These are phyloP conservation scores for Effrenium voratum DNA, from an alignment of 73 alveolate species.

Conservation along the genomic window DNA sequence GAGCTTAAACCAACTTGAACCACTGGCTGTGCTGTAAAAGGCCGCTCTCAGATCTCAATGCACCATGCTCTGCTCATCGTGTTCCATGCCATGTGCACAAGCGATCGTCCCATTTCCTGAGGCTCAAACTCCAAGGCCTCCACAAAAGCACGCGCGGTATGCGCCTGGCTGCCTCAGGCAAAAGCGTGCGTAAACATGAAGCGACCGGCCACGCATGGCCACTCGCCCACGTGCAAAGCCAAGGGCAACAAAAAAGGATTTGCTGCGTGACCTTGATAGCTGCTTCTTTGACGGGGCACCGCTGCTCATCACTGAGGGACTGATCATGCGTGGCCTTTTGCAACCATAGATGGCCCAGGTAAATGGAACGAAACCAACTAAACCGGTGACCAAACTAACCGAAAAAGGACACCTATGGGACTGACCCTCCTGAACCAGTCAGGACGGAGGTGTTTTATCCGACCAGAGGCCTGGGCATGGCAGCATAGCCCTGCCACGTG, in stretches of 20 bases:
- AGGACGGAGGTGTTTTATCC: background rate
- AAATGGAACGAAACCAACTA: background rate
- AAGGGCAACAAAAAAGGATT: too few relatives aligned
- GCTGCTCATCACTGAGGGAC: too few relatives aligned
- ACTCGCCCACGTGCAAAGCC: background rate
- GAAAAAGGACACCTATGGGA: background rate
- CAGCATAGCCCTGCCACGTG: slow-evolving; percentile 57
- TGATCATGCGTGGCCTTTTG: too few relatives aligned
- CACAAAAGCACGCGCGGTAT: slow-evolving; percentile 67
- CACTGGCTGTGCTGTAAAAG: too few relatives aligned
- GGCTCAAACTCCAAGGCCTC: slow-evolving; percentile 43
- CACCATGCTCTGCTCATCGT: too few relatives aligned
- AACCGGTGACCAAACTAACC: background rate
- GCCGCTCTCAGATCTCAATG: too few relatives aligned
- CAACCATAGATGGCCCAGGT: background rate
- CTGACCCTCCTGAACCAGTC: background rate
- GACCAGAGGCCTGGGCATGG: slow-evolving; percentile 17
- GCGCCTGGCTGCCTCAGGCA: slow-evolving; percentile 66
- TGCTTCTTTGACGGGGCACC: too few relatives aligned
- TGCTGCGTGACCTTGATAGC: background rate
- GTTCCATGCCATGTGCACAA: too few relatives aligned
- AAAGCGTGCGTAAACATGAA: background rate
- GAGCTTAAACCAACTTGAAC: too few relatives aligned
- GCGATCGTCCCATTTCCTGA: background rate
- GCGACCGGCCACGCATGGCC: background rate